Evolutionary conservation across 1,284 basidiomycete genomes (phyloP), one percentile per base, ranked within the genome.

Genomic region (Thelephora terrestris): DNA sequence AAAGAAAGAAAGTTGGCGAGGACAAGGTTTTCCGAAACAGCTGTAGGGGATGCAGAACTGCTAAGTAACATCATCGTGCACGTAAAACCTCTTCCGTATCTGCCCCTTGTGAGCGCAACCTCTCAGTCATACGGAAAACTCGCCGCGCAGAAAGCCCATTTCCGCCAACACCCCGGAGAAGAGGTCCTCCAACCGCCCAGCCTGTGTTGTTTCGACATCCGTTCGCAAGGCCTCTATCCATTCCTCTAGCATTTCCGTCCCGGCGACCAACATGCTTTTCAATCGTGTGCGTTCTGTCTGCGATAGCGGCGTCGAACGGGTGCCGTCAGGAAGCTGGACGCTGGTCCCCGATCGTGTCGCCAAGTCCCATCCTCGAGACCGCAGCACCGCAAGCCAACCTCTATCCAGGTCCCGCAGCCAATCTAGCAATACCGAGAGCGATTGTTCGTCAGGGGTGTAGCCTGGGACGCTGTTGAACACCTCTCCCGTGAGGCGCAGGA

Each of bases 401-500:
- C 74, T 69, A 59, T 88, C 85, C 25, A 88, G 69, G 56, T 85
- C 79, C 55, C 78, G 75, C 17, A 87, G 64, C 69, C 77, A 81
- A 49, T 78, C 74, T 24, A 83, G 67, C 2, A 85, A 67, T 45
- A 71, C 65, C 25, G 66, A 67, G 7, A 86, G 64, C 17, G 67
- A 64, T 14, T 66, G 59, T 20, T 62, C 51, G 39, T 66, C 59
- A 5, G 73, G 69, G 2, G 64, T 60, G 57, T 88, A 88, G 4
- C 81, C 80, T 3, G 72, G 64, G 10, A 85, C 72, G 7, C 76
- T 68, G 47, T 61, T 64, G 53, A 87, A 65, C 16, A 76, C 68
- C 44, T 87, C 84, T 50, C 76, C 76, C 2, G 81, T 85, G n/a
- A 86, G 67, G 20, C 78, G 78, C 24, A 88, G 75, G 17, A 88